Evolutionary conservation across 345 rosid species (phyloP), one percentile per base, ranked within the genome.

Genomic region (Gossypioides kirkii): DNA sequence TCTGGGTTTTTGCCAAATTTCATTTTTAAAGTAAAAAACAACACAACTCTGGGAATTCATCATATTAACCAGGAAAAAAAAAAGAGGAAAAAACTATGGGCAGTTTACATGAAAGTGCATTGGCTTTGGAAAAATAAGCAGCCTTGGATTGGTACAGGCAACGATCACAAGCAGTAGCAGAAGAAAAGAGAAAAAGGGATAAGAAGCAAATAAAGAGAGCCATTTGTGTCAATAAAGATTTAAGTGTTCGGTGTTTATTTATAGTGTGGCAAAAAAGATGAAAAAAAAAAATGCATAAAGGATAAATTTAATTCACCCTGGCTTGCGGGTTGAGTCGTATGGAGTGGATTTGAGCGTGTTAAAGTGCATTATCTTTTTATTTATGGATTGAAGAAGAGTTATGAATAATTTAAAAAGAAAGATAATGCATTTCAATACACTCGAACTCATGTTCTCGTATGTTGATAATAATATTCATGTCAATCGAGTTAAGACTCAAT

Each of bases 121-220:
- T 85, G 63, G 88, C 87, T 22, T 66, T 78, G 77, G 89, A 80
- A 91, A 88, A 94, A 77, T 82, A 88, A 63, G 94, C 77, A 62
- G 82, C 95, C 82, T 86, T 92, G 73, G 91, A 73, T 71, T 61
- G 81, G 79, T 92, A 95, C 50, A 85, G 79, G 69, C 98, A 94
- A 28, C 96, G 91, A 80, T 94, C 95, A 72, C 98, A 92, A 17
- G 92, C 96, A 47, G 83, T 55, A 36, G 80, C 85, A 3, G 81
- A 82, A 3, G 93, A 82, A 55, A 84, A n/a, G 6, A 85, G 71
- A 3, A 83, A 71, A 3, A 83, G 36, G 77, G 79, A 77, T 76
- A 84, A 59, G 2, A 80, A 61, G 74, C 74, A 73, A 50, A 85
- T 62, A 56, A 77, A 65, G 54, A 69, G 9, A 78, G 70, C 81